Evolutionary conservation across 169 alveolate species (phyloP), one percentile per base, ranked within the genome.

Genomic region (Plasmodium yoelii): DNA sequence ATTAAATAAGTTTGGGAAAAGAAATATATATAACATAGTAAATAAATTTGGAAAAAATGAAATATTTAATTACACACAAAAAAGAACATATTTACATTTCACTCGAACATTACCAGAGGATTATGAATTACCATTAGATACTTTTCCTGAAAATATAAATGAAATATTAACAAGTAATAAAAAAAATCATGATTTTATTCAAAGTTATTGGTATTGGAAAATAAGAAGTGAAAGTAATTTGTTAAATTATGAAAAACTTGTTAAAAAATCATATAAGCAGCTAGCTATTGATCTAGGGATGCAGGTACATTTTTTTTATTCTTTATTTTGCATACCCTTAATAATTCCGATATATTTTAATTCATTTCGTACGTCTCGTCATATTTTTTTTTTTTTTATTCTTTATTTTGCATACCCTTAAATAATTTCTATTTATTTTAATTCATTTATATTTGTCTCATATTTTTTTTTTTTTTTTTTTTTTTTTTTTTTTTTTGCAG

Each of bases 201-300:
- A 94, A 22, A 95, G 95, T 75, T 95, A 95, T 73, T 95, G 97
- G 97, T 95, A 95, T 73, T 95, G 97, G 97, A 60, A 95, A 53
- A 92, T 95, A 44, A 56, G 97, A 60, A 96, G 97, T 28, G 97
- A 95, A 60, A 92, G 96, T 28, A 88, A 94, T 63, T 90, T 95
- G 39, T 77, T 94, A 86, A 94, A 95, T 86, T 87, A 96, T 59
- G 96, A 93, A 34, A 56, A 92, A 6, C 93, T 95, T 34, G 94
- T 96, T 22, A 88, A 92, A 60, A 93, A 94, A 71, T 88, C 96
- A 5, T 96, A 96, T 94, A 94, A 94, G 89, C 98, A 96, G 92
- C 92, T 96, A 59, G 97, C 97, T 44, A 87, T 93, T 9, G 98
- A 96, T 90, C 80, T 96, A 89, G 98, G 98, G 44, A 87, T 95